Conservation (phyloP, 2,329 filamentous ascomycete species). For the Colletotrichum gloeosporioides region DNA sequence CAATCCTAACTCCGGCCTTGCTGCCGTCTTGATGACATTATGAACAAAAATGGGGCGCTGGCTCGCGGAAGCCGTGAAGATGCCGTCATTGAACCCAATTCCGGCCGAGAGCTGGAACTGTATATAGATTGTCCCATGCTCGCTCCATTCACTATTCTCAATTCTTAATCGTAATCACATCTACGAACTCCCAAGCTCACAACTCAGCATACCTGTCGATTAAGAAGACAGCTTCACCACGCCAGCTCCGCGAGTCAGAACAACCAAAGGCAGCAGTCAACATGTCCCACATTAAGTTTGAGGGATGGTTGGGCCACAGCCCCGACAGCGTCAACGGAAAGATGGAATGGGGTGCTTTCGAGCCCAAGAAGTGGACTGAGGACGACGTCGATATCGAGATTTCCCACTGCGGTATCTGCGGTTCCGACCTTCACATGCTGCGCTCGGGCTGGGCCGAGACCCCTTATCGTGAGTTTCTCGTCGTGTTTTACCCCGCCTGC, state of each 20-base stretch:
- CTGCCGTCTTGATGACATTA: slow-evolving; percentile 6
- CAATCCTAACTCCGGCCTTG: background rate
- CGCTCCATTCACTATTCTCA: fast-evolving
- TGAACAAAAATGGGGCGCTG: background rate
- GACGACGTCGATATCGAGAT: slow-evolving; percentile 70
- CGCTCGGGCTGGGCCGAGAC: slow-evolving; percentile 57
- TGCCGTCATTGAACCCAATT: slow-evolving; percentile 13
- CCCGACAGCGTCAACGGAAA: slow-evolving; percentile 50
- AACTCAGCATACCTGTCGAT: fast-evolving
- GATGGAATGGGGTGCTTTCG: slow-evolving; percentile 60
- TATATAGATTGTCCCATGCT: background rate
- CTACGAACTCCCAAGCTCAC: background rate
- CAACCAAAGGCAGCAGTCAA: background rate
- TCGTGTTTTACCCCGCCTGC: background rate
- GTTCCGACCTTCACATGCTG: slow-evolving; percentile 64
- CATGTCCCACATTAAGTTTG: slow-evolving; percentile 49
- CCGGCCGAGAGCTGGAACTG: background rate
- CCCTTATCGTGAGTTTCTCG: slow-evolving; percentile 38
- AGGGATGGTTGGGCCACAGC: slow-evolving; percentile 56
- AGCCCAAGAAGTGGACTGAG: slow-evolving; percentile 71
- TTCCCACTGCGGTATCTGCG: slow-evolving; percentile 71
- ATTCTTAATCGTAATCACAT: background rate
- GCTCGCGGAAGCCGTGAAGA: background rate
- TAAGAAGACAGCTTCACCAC: background rate
- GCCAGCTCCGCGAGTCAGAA: background rate